These are phyloP conservation scores for Lobosporangium transversale DNA, from an alignment of 192 early-diverging fungal species.

Conservation along the genomic window DNA sequence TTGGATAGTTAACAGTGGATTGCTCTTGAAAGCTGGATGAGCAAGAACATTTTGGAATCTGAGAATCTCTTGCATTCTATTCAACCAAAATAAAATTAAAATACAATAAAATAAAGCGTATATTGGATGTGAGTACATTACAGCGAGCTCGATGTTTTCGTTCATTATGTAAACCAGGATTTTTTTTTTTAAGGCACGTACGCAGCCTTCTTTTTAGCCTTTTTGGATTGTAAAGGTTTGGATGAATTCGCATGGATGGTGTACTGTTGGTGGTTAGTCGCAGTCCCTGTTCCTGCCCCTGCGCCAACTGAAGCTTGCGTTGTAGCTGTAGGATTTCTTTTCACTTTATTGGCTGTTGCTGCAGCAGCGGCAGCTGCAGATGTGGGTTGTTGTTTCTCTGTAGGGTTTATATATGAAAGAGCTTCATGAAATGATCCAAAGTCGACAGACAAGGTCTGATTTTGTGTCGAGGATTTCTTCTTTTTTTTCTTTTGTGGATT, in stretches of 20 bases:
- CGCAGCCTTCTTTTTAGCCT: conserved; percentile 70
- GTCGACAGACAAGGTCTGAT: conserved; percentile 61
- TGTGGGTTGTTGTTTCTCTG: background rate
- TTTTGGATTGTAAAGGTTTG: conserved; percentile 53
- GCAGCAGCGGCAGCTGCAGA: conserved; percentile 5
- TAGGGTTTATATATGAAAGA: conserved; percentile 51
- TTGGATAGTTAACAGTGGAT: conserved; percentile 76
- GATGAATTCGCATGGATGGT: conserved; percentile 42
- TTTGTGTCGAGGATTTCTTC: conserved; percentile 56
- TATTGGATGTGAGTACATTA: background rate
- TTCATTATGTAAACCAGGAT: background rate
- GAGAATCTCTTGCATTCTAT: conserved; percentile 71
- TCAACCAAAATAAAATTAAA: background rate
- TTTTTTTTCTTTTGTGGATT: conserved; percentile 59
- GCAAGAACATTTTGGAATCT: conserved; percentile 77
- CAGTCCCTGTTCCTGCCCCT: conserved; percentile 32
- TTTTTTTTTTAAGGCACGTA: conserved; percentile 51
- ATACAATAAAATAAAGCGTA: background rate
- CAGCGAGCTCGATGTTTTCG: too few species aligned
- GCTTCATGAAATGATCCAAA: conserved; percentile 59
- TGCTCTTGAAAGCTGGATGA: conserved; percentile 76
- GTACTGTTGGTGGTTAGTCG: conserved; percentile 37
- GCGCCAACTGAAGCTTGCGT: conserved; percentile 20
- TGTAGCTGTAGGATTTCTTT: conserved; percentile 25
- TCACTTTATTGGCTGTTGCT: background rate